Conservation (phyloP, 192 early-diverging fungal species). For the Coemansia sp. region DNA sequence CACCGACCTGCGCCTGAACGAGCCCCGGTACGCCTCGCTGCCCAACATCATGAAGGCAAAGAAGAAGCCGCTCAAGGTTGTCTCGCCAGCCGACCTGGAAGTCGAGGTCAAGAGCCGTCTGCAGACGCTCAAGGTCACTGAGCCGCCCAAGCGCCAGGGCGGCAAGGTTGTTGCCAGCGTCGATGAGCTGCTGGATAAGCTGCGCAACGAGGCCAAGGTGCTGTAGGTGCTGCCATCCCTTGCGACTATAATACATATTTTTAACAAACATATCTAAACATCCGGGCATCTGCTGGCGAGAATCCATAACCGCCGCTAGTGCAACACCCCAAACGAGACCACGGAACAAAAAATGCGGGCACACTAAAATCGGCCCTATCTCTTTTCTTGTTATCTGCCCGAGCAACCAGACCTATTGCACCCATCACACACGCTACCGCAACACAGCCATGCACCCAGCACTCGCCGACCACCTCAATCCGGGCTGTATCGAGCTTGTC, state of each 20-base stretch:
- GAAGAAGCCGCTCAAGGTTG: constrained; percentile 89
- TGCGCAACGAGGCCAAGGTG: constrained; percentile 78
- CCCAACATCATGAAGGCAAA: constrained; percentile 98
- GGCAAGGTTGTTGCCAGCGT: constrained; percentile 89
- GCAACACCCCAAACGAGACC: background rate
- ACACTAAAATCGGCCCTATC: too few relatives aligned
- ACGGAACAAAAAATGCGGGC: background rate
- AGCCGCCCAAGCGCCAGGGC: constrained; percentile 90
- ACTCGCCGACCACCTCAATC: constrained; percentile 50
- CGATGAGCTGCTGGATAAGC: constrained; percentile 89
- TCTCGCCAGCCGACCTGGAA: constrained; percentile 73
- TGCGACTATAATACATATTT: background rate
- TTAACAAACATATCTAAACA: too few relatives aligned
- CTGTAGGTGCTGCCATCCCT: too few relatives aligned
- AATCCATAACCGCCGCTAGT: background rate
- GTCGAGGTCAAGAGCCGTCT: constrained; percentile 84
- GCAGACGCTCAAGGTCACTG: constrained; percentile 84
- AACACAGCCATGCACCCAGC: constrained; percentile 37
- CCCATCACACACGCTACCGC: too few relatives aligned
- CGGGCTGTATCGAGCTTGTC: constrained; percentile 45
- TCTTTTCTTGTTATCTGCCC: too few relatives aligned
- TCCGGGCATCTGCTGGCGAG: background rate
- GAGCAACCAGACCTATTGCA: too few relatives aligned
- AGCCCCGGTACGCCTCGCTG: constrained; percentile 93
- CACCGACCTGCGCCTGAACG: constrained; percentile 93